A percentile compares a stretch with the other conserved stretches of the same genome.
phyloP scores from a whole-genome alignment of 805 yeast genomes.

The Suhomyces kilbournensis region DNA sequence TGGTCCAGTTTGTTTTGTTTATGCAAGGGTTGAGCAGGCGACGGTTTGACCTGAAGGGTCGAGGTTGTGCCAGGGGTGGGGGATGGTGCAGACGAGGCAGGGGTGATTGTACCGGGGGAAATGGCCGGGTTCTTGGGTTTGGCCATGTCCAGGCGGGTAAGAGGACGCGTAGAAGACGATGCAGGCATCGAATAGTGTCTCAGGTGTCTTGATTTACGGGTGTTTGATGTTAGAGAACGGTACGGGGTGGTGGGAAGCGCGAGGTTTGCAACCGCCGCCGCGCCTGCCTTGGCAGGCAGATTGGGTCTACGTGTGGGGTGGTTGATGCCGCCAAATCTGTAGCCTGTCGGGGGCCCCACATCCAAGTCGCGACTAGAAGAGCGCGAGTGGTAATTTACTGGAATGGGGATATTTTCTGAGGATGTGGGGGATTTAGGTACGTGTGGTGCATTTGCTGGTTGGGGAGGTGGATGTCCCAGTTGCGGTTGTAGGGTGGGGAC shows the following conservation, averaged over 20 bases:
- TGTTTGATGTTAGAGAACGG: slow-evolving; percentile 16
- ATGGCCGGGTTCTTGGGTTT: background rate
- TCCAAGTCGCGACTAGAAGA: slow-evolving; percentile 5
- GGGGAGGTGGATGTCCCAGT: background rate
- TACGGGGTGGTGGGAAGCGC: slow-evolving; percentile 37
- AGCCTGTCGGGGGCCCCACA: slow-evolving; percentile 31
- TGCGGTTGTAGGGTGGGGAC: slow-evolving; percentile 7
- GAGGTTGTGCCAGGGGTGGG: slow-evolving; percentile 27
- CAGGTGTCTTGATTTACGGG: slow-evolving; percentile 26
- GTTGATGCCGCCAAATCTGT: slow-evolving; percentile 31
- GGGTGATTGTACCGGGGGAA: background rate
- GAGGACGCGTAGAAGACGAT: slow-evolving; percentile 12
- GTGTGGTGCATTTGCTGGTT: background rate
- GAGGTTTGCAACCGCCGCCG: slow-evolving; percentile 59
- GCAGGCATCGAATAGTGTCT: slow-evolving; percentile 44
- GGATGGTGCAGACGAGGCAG: slow-evolving; percentile 5
- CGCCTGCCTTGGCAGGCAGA: slow-evolving; percentile 73
- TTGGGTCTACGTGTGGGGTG: slow-evolving; percentile 37
- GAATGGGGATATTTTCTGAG: background rate
- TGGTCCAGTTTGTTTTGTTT: slow-evolving; percentile 27
- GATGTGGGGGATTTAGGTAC: background rate
- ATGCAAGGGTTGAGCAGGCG: slow-evolving; percentile 41
- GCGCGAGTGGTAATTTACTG: background rate
- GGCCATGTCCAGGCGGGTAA: background rate
- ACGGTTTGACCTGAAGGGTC: slow-evolving; percentile 41